Evolutionary conservation across 805 yeast species (phyloP).

Genomic region (Starmerella floris): DNA sequence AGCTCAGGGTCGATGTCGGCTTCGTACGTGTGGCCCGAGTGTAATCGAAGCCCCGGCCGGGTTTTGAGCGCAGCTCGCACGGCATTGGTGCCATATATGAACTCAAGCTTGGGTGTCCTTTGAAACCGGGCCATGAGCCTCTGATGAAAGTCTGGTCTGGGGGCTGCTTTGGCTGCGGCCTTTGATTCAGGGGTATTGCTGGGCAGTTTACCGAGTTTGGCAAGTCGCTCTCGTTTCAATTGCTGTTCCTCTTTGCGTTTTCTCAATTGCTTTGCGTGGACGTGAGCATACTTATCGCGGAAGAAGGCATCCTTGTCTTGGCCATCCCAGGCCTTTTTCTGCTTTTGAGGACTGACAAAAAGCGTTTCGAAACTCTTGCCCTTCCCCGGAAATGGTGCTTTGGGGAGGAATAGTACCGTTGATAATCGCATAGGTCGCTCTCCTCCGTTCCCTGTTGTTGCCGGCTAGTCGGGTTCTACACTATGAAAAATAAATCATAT

Average conservation of each 20-base stretch:
- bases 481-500: no score
- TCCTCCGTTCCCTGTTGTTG: no score
- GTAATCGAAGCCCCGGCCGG: constrained; percentile 41
- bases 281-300: constrained; percentile 48
- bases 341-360: constrained; percentile 20
- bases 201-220: constrained; percentile 9
- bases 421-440: not conserved
- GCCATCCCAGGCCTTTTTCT: constrained; percentile 57
- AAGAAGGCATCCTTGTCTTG: constrained; percentile 52
- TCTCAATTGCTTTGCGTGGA: constrained; percentile 40
- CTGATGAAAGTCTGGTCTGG: constrained; percentile 13
- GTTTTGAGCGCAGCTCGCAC: constrained; percentile 57
- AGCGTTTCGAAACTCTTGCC: constrained; percentile 16
- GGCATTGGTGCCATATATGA: constrained; percentile 62
- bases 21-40: constrained; percentile 32
- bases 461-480: no score
- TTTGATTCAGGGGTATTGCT: constrained; percentile 6
- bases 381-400: constrained; percentile 13
- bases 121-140: constrained; percentile 3
- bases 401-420: not conserved
- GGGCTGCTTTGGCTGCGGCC: not conserved
- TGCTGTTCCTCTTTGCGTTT: constrained; percentile 17
- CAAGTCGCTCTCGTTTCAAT: constrained; percentile 7
- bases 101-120: constrained; percentile 43
- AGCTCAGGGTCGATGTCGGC: constrained; percentile 33